These are phyloP conservation scores for Septoria linicola DNA, from an alignment of 2,329 filamentous ascomycete genomes.

Conservation along the genomic window DNA sequence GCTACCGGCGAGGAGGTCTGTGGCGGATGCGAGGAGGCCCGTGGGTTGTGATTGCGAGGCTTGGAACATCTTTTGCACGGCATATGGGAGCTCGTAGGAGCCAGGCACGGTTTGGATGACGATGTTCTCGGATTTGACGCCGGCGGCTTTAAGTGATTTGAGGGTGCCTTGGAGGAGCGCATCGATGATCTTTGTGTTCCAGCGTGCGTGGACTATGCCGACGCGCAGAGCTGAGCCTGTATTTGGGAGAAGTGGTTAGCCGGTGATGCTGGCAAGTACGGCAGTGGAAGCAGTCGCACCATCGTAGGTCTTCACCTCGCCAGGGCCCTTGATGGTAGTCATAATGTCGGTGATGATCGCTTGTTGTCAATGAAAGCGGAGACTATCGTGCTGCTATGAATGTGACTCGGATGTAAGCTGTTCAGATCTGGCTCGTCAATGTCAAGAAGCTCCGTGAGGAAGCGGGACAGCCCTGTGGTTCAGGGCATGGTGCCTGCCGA, in stretches of 20 bases:
- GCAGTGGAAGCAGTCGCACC: slow-evolving; percentile 43
- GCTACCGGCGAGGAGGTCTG: slow-evolving; percentile 69
- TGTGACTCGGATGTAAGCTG: background rate
- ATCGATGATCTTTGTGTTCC: slow-evolving; percentile 87
- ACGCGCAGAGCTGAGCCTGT: slow-evolving; percentile 68
- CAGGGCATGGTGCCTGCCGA: background rate
- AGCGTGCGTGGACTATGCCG: slow-evolving; percentile 92
- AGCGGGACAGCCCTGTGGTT: too few species aligned
- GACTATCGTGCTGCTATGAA: background rate
- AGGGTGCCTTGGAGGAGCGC: slow-evolving; percentile 78
- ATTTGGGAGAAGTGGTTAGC: background rate
- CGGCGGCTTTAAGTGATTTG: slow-evolving; percentile 71
- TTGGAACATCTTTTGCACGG: slow-evolving; percentile 71
- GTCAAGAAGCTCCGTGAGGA: too few species aligned
- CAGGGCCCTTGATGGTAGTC: slow-evolving; percentile 63
- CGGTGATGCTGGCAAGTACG: background rate
- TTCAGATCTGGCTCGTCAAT: background rate
- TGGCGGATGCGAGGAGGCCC: slow-evolving; percentile 64
- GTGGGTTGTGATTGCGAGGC: slow-evolving; percentile 63
- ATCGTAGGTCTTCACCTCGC: slow-evolving; percentile 57
- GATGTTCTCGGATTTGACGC: slow-evolving; percentile 86
- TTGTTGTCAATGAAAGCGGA: background rate
- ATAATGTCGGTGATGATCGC: slow-evolving; percentile 37
- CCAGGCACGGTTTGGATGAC: slow-evolving; percentile 86
- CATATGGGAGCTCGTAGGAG: slow-evolving; percentile 90